phyloP scores from a whole-genome alignment of 805 yeast species.

The Suhomyces vadensis region DNA sequence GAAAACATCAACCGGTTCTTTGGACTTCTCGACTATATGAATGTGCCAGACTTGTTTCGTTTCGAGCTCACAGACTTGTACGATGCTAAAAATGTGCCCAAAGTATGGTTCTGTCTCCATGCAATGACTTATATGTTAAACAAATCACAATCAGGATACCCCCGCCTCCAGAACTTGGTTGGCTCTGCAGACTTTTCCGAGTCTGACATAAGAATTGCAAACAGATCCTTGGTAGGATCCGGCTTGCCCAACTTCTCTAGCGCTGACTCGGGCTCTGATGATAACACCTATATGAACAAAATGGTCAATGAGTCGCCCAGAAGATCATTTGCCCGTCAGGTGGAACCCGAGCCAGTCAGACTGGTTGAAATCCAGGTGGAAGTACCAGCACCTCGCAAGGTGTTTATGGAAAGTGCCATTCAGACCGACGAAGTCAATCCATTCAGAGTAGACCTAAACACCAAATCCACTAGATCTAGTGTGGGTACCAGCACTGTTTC shows the following conservation, averaged over 20 bases:
- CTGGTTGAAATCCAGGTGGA: slow-evolving; percentile 1
- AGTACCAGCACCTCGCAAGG: slow-evolving; percentile 3
- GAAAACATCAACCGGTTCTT: slow-evolving; percentile 89
- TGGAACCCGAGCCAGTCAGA: neutral
- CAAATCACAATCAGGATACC: slow-evolving; percentile 52
- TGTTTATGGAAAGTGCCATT: slow-evolving; percentile 9
- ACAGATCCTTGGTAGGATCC: slow-evolving; percentile 64
- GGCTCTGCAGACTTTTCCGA: slow-evolving; percentile 64
- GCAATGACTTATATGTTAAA: slow-evolving; percentile 78
- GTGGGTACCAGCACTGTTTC: slow-evolving; percentile 9
- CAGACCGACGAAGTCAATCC: slow-evolving; percentile 11
- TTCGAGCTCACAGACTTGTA: slow-evolving; percentile 92
- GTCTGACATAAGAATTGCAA: slow-evolving; percentile 68
- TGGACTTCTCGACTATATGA: slow-evolving; percentile 62
- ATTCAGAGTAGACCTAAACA: slow-evolving; percentile 5
- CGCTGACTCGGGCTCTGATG: slow-evolving; percentile 30
- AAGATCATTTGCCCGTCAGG: slow-evolving; percentile 1
- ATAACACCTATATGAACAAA: slow-evolving; percentile 19
- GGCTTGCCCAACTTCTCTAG: slow-evolving; percentile 73
- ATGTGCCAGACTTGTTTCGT: slow-evolving; percentile 82
- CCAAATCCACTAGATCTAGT: slow-evolving; percentile 1
- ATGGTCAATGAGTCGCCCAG: slow-evolving; percentile 13
- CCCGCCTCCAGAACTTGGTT: slow-evolving; percentile 60
- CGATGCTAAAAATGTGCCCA: slow-evolving; percentile 89
- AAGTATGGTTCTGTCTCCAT: slow-evolving; percentile 90